A percentile compares a stretch with the other conserved stretches of the same genome.
These are phyloP conservation scores for Saccharomycopsis hybrid DNA, from an alignment of 1,139 yeast species.

Conservation along the genomic window DNA sequence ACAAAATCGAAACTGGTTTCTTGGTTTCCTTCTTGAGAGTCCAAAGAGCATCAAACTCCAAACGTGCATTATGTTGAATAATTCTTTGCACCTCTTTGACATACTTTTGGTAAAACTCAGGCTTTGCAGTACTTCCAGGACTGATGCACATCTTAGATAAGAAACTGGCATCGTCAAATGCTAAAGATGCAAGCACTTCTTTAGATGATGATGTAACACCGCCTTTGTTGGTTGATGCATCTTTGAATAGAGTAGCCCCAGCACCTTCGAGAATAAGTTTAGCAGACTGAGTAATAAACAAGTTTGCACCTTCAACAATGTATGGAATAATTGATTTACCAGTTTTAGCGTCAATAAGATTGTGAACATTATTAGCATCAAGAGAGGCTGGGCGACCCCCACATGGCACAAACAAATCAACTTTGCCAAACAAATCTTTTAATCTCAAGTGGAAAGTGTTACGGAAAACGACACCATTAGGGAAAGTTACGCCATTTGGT, in stretches of 20 bases:
- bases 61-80: slow-evolving; percentile 69
- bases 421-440: slow-evolving; percentile 57
- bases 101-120: slow-evolving; percentile 72
- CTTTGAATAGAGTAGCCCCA: slow-evolving; percentile 84
- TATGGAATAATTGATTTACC: slow-evolving; percentile 78
- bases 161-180: slow-evolving; percentile 83
- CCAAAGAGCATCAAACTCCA: slow-evolving; percentile 88
- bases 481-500: slow-evolving; percentile 67
- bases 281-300: slow-evolving; percentile 92
- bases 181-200: slow-evolving; percentile 91
- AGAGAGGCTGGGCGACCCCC: slow-evolving; percentile 99
- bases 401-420: slow-evolving; percentile 90
- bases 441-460: slow-evolving; percentile 81
- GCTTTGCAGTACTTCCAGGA: slow-evolving; percentile 37
- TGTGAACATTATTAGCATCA: slow-evolving; percentile 75
- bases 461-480: slow-evolving; percentile 89
- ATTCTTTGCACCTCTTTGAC: slow-evolving; percentile 77
- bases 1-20: slow-evolving; percentile 66
- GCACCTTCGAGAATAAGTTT: slow-evolving; percentile 80
- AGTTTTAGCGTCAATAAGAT: slow-evolving; percentile 65
- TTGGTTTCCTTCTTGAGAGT: slow-evolving; percentile 62
- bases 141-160: slow-evolving; percentile 68
- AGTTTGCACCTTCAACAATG: slow-evolving; percentile 95
- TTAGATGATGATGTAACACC: slow-evolving; percentile 97
- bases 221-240: slow-evolving; percentile 96